Percentiles rank a stretch among this genome's conserved stretches.
phyloP scores from a whole-genome alignment of 2,329 filamentous ascomycete species.

The Fusarium sambucinum region DNA sequence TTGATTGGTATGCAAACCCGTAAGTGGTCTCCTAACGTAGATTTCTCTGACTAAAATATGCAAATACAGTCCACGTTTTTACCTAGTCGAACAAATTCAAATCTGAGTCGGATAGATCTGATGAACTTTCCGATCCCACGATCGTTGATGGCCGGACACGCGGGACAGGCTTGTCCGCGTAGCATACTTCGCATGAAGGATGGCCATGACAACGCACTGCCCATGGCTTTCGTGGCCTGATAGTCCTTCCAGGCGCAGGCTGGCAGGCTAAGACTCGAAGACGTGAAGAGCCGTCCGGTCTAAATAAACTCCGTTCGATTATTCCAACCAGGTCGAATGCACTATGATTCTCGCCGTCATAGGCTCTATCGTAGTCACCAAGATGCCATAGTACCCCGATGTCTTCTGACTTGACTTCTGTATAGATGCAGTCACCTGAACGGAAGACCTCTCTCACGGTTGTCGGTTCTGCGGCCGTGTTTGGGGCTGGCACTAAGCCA shows the following conservation, averaged over 20 bases:
- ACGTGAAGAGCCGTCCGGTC: background rate
- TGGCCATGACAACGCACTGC: background rate
- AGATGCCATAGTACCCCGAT: background rate
- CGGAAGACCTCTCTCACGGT: background rate
- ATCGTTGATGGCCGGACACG: background rate
- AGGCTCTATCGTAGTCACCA: background rate
- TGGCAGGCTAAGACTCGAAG: conserved; percentile 7
- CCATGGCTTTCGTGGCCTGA: background rate
- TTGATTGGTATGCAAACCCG: no score
- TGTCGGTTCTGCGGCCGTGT: accelerated
- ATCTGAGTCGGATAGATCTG: background rate
- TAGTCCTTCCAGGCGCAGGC: background rate
- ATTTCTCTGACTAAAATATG: no score
- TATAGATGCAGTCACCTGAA: conserved; percentile 2
- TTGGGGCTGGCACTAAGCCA: background rate
- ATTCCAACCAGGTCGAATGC: conserved; percentile 10
- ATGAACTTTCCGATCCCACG: background rate
- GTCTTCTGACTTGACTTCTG: conserved; percentile 19
- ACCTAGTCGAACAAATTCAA: conserved; percentile 7
- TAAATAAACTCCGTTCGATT: background rate
- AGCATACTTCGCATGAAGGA: conserved; percentile 3
- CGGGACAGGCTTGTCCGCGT: background rate
- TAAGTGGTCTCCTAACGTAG: no score
- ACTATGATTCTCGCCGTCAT: background rate
- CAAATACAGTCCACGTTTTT: accelerated